Percentiles rank a stretch among this genome's conserved stretches.
These are phyloP conservation scores for Ogataea ramenticola DNA, from an alignment of 805 yeast species.

Conservation along the genomic window DNA sequence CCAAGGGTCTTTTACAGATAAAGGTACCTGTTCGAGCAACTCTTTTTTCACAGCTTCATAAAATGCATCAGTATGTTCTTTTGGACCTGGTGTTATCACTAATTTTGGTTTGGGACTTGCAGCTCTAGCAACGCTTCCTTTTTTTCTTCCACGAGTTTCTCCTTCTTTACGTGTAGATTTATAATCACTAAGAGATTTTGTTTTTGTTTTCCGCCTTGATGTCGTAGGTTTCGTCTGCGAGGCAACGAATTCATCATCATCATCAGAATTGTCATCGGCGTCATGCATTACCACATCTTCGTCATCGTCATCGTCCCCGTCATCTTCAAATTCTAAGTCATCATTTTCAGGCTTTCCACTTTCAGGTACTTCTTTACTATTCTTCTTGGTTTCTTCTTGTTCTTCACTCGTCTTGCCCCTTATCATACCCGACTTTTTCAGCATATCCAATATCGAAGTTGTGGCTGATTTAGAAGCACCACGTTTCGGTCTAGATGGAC, in stretches of 20 bases:
- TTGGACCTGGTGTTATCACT: not conserved
- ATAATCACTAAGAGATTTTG: not conserved
- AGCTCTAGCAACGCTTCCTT: not conserved
- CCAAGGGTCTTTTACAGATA: not conserved
- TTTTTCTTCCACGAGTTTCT: not conserved
- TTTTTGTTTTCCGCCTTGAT: slow-evolving; percentile 1
- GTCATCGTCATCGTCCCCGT: slow-evolving; percentile 1
- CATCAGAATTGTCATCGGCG: slow-evolving; percentile 4
- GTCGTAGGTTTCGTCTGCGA: slow-evolving; percentile 5
- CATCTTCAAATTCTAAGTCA: not conserved
- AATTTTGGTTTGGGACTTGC: not conserved
- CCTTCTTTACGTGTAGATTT: not conserved
- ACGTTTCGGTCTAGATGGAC: slow-evolving; percentile 1
- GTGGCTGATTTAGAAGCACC: slow-evolving; percentile 6
- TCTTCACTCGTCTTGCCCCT: too few species aligned
- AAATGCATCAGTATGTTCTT: not conserved
- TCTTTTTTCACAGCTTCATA: not conserved
- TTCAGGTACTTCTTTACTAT: too few species aligned
- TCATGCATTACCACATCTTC: slow-evolving; percentile 1
- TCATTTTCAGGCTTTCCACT: too few species aligned
- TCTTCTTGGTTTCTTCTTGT: too few species aligned
- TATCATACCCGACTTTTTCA: too few species aligned
- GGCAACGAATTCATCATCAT: slow-evolving; percentile 2
- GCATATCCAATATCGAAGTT: not conserved
- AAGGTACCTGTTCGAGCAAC: not conserved